These are phyloP conservation scores for Microcos paniculata DNA, from an alignment of 345 rosid species.

Conservation along the genomic window DNA sequence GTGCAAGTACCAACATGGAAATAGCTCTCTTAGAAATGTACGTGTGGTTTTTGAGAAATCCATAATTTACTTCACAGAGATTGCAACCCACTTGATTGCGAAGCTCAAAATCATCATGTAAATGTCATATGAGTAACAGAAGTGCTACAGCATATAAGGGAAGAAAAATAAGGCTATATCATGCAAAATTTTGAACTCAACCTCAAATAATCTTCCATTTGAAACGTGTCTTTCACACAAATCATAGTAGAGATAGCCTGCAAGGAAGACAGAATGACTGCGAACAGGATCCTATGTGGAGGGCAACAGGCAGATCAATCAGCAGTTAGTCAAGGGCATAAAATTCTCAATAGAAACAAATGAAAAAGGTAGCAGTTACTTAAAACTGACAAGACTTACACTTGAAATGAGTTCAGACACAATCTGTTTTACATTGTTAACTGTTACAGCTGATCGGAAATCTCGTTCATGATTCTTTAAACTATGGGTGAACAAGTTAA, in stretches of 20 bases:
- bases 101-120: neutral
- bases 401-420: constrained; percentile 59
- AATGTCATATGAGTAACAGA: neutral
- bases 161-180: neutral
- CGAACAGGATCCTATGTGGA: constrained; percentile 51
- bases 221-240: constrained; percentile 64
- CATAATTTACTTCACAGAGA: neutral
- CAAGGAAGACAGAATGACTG: constrained; percentile 53
- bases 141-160: neutral
- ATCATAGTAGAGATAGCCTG: constrained; percentile 81
- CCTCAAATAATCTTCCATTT: constrained; percentile 71
- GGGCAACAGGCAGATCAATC: constrained; percentile 17
- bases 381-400: constrained; percentile 41
- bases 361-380: neutral
- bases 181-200: constrained; percentile 17
- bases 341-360: neutral
- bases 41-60: neutral
- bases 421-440: constrained; percentile 54
- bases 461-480: constrained; percentile 27
- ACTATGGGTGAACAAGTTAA: constrained; percentile 22
- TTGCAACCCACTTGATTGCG: neutral
- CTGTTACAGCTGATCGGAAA: constrained; percentile 35
- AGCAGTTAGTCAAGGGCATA: neutral
- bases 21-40: neutral
- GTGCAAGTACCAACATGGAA: neutral